Percentiles rank a stretch among this genome's conserved stretches.
These are phyloP conservation scores for Vaccinium myrtillus DNA, from an alignment of 148 eudicot species.

Conservation along the genomic window DNA sequence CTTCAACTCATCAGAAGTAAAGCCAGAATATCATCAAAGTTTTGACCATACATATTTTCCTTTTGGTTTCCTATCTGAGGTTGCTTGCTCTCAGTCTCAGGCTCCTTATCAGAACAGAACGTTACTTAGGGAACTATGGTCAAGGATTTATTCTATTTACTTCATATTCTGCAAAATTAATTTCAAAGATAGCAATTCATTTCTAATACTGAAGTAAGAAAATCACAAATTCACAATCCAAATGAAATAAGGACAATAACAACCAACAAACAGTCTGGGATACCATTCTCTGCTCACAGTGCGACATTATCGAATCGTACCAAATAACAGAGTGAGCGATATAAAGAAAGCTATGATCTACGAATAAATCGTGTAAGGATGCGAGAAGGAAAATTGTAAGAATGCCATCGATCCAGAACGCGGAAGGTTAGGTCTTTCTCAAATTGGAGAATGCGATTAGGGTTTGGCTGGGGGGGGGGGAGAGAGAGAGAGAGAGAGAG, in stretches of 20 bases:
- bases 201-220: neutral
- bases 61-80: neutral
- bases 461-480: constrained; percentile 10
- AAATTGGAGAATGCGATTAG: constrained; percentile 14
- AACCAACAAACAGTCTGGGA: neutral
- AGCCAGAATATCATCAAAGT: neutral
- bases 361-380: neutral
- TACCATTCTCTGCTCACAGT: neutral
- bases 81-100: no score
- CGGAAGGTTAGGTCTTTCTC: neutral
- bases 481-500: neutral
- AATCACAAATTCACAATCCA: neutral
- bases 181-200: neutral
- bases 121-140: no score
- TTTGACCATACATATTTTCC: neutral
- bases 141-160: neutral
- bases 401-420: neutral
- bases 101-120: no score
- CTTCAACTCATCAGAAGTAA: neutral
- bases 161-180: neutral
- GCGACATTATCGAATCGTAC: neutral
- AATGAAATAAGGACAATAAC: no score
- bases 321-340: neutral
- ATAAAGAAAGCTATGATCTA: neutral
- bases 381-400: neutral